Evolutionary conservation across 306 rosid species (phyloP).

Genomic region (Hippophae gyantsensis): DNA sequence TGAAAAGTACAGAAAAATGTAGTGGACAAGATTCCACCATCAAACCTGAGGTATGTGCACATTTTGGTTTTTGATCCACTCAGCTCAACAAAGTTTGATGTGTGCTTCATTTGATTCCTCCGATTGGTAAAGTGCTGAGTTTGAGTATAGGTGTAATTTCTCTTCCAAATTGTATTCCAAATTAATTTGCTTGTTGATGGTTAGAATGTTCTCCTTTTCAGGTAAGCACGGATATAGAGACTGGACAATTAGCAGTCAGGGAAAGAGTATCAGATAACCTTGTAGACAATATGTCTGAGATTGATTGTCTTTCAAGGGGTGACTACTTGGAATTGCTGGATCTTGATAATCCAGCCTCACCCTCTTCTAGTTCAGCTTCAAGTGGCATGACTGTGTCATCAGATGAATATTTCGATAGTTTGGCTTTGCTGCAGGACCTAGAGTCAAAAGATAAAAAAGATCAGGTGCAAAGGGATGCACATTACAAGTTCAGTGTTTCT

Average conservation of each 20-base stretch:
- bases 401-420: conserved; percentile 27
- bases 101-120: no score
- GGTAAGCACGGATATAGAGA: conserved; percentile 19
- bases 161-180: background rate
- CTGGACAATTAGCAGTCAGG: conserved; percentile 8
- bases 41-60: conserved; percentile 15
- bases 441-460: conserved; percentile 9
- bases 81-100: no score
- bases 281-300: conserved; percentile 11
- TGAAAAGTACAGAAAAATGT: background rate
- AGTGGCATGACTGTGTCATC: conserved; percentile 34
- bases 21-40: conserved; percentile 19
- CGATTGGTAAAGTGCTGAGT: background rate
- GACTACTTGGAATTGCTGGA: conserved; percentile 37
- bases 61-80: background rate
- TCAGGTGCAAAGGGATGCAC: conserved; percentile 10
- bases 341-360: conserved; percentile 25
- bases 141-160: background rate
- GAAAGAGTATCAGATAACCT: conserved; percentile 11
- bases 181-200: no score
- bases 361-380: conserved; percentile 34
- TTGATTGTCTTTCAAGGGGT: conserved; percentile 12
- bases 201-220: background rate
- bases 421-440: conserved; percentile 23
- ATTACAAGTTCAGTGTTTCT: conserved; percentile 20